Conservation (phyloP, 106 monocot species). For the Dendrobium catenatum region DNA sequence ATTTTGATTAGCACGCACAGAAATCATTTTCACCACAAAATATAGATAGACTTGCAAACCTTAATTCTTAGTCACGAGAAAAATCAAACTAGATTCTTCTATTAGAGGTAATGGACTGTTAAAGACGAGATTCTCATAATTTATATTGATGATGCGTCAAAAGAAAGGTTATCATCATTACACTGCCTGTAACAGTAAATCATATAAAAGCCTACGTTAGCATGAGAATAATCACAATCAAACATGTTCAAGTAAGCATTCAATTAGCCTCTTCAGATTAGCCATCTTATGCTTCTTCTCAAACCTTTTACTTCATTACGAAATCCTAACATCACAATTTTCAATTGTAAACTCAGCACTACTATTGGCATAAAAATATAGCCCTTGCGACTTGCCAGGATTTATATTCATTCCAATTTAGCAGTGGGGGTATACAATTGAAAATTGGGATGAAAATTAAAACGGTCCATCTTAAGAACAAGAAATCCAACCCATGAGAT, state of each 20-base stretch:
- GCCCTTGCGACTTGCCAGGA: not conserved
- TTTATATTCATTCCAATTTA: not conserved
- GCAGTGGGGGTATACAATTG: too few species aligned
- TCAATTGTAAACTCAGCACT: not conserved
- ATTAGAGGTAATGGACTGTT: not conserved
- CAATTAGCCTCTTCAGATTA: not conserved
- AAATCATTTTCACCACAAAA: not conserved
- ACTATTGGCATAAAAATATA: constrained; percentile 1
- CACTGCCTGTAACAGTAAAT: not conserved
- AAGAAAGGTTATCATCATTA: not conserved
- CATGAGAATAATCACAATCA: constrained; percentile 1
- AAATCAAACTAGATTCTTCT: not conserved
- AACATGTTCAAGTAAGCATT: not conserved
- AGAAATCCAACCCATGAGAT: not conserved
- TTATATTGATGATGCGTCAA: not conserved
- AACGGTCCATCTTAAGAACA: not conserved
- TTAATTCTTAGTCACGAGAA: not conserved
- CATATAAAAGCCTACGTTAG: not conserved
- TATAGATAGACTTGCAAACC: not conserved
- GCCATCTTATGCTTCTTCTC: not conserved
- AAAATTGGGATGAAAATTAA: not conserved
- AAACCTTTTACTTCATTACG: not conserved
- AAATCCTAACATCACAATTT: not conserved
- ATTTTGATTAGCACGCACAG: not conserved
- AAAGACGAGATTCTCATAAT: not conserved